These are phyloP conservation scores for Beverwykella pulmonaria DNA, from an alignment of 495 filamentous ascomycete genomes.

Conservation along the genomic window DNA sequence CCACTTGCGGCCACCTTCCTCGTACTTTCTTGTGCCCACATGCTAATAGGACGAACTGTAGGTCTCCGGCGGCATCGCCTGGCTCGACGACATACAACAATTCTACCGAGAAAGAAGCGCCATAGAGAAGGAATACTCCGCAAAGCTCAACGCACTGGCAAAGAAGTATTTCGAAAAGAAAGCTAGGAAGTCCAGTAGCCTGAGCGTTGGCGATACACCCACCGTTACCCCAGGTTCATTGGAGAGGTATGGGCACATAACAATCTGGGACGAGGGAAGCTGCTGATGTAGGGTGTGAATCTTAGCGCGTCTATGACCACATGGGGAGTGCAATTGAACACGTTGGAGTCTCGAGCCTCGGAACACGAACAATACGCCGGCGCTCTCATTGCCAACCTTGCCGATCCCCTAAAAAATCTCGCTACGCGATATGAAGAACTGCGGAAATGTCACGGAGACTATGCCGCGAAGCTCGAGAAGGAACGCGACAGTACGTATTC, in stretches of 20 bases:
- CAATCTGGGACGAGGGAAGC: background rate
- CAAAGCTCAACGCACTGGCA: constrained; percentile 80
- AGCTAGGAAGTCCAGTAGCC: constrained; percentile 78
- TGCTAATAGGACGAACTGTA: constrained; percentile 46
- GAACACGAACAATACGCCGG: constrained; percentile 84
- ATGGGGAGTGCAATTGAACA: constrained; percentile 90
- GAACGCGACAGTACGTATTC: constrained; percentile 81
- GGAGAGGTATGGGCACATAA: constrained; percentile 63
- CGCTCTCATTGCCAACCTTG: constrained; percentile 74
- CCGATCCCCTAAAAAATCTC: constrained; percentile 77
- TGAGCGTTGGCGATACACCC: constrained; percentile 94
- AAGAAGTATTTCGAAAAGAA: constrained; percentile 98
- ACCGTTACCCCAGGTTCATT: constrained; percentile 92
- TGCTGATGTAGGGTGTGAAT: constrained; percentile 6
- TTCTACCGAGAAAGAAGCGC: constrained; percentile 93
- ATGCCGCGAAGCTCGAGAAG: constrained; percentile 82
- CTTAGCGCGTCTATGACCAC: constrained; percentile 85
- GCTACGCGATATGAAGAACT: constrained; percentile 82
- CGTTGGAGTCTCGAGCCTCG: constrained; percentile 81
- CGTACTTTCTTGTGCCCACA: background rate
- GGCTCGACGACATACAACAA: constrained; percentile 94
- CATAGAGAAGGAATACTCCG: constrained; percentile 95
- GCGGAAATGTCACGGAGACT: constrained; percentile 87
- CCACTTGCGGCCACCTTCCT: constrained; percentile 6
- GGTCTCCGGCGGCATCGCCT: constrained; percentile 82